Evolutionary conservation across 2,329 filamentous ascomycete species (phyloP).

Genomic region (Aureobasidium mangrovei): DNA sequence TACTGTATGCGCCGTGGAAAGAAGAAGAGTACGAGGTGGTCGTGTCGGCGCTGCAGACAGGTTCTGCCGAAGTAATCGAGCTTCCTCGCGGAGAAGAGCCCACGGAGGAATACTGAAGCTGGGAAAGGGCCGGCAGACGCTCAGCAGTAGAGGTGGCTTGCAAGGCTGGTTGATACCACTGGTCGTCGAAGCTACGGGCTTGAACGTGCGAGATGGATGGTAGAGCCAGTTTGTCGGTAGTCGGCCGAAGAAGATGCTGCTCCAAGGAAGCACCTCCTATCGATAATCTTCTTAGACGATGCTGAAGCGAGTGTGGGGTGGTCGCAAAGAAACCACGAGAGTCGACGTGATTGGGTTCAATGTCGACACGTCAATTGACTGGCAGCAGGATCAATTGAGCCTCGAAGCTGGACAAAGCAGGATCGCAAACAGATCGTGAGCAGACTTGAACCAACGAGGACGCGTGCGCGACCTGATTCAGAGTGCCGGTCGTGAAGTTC

Average conservation of each 20-base stretch:
- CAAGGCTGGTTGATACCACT: slow-evolving; percentile 43
- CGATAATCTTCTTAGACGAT: not conserved
- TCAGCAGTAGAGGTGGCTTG: slow-evolving; percentile 58
- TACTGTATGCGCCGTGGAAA: slow-evolving; percentile 37
- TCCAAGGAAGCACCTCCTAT: slow-evolving; percentile 15
- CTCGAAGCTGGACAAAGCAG: slow-evolving; percentile 10
- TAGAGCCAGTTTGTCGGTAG: slow-evolving; percentile 84
- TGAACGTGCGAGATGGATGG: slow-evolving; percentile 77
- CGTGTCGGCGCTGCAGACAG: slow-evolving; percentile 24
- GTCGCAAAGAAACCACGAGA: slow-evolving; percentile 8
- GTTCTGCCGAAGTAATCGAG: slow-evolving; percentile 53
- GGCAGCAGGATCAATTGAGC: not conserved
- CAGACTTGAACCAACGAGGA: not conserved
- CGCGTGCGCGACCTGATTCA: slow-evolving; percentile 10
- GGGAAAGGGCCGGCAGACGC: slow-evolving; percentile 61
- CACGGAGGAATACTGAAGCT: slow-evolving; percentile 63
- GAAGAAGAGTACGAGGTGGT: slow-evolving; percentile 42
- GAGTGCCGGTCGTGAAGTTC: slow-evolving; percentile 9
- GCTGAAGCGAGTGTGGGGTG: slow-evolving; percentile 13
- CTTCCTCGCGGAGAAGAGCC: slow-evolving; percentile 67
- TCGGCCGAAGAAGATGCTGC: slow-evolving; percentile 12
- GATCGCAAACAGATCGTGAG: slow-evolving; percentile 6
- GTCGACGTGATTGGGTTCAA: slow-evolving; percentile 1
- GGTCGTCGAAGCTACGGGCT: slow-evolving; percentile 67
- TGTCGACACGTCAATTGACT: slow-evolving; percentile 10